Evolutionary conservation across 2,329 filamentous ascomycete genomes (phyloP).

Genomic region (Sporothrix brunneoviolacea): DNA sequence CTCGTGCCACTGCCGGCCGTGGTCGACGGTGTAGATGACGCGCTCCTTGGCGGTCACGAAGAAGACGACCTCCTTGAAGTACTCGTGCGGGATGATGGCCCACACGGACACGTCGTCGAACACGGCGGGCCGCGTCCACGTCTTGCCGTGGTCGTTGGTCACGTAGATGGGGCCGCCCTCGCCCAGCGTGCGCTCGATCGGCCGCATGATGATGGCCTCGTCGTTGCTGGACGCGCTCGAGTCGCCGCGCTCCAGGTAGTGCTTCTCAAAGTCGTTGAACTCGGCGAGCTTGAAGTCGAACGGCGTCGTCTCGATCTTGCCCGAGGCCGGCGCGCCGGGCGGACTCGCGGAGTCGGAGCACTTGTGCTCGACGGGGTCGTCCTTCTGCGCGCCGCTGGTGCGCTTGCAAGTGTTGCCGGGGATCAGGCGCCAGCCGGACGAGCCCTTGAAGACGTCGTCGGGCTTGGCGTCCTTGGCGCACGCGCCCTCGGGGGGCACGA

Average conservation of each 20-base stretch:
- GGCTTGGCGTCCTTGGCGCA: constrained; percentile 57
- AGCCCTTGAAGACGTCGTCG: constrained; percentile 71
- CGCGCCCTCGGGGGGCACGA: constrained; percentile 61
- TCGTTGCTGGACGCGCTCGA: constrained; percentile 52
- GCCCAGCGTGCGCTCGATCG: constrained; percentile 41
- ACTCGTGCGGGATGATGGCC: constrained; percentile 67
- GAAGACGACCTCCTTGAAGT: constrained; percentile 79
- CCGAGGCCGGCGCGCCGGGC: constrained; percentile 50
- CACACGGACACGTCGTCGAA: constrained; percentile 64
- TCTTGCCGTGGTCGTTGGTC: constrained; percentile 81
- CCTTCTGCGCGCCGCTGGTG: constrained; percentile 55
- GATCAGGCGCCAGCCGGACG: constrained; percentile 87
- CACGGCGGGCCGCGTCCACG: constrained; percentile 59
- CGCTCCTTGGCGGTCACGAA: constrained; percentile 64
- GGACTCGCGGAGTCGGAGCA: constrained; percentile 58
- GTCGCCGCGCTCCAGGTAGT: constrained; percentile 74
- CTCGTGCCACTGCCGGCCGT: constrained; percentile 63
- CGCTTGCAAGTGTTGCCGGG: constrained; percentile 71
- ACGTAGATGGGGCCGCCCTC: constrained; percentile 58
- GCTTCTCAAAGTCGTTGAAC: constrained; percentile 44
- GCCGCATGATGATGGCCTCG: constrained; percentile 61
- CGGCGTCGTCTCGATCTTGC: constrained; percentile 57
- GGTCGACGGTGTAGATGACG: constrained; percentile 76
- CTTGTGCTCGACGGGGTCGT: constrained; percentile 64
- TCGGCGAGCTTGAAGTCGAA: constrained; percentile 51